phyloP scores from a whole-genome alignment of 768 basidiomycete species.

The Amanita molliuscula region DNA sequence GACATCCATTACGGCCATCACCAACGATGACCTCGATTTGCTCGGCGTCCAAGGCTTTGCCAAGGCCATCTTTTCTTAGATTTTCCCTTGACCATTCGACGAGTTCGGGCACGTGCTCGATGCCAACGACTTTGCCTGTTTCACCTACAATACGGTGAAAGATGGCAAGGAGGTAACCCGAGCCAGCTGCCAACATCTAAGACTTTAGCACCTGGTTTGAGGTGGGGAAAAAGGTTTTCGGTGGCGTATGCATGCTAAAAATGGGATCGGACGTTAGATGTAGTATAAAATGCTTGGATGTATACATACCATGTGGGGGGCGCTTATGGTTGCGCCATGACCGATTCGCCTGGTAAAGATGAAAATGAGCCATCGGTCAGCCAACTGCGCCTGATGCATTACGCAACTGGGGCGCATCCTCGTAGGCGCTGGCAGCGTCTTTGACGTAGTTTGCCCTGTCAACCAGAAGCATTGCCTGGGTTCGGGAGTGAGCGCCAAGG shows the following conservation, averaged over 20 bases:
- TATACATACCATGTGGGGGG: conserved; percentile 83
- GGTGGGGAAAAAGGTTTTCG: conserved; percentile 65
- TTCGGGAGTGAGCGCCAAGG: neutral
- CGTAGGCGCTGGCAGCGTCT: conserved; percentile 45
- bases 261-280: neutral
- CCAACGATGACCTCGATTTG: conserved; percentile 57
- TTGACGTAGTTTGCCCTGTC: conserved; percentile 64
- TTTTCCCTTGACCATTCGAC: conserved; percentile 64
- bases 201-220: conserved; percentile 61
- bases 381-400: neutral
- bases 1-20: conserved; percentile 68
- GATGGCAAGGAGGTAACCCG: conserved; percentile 79
- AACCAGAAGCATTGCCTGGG: conserved; percentile 57
- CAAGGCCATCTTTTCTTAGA: conserved; percentile 55
- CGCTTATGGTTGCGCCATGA: conserved; percentile 86
- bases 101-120: conserved; percentile 83
- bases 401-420: conserved; percentile 68
- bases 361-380: neutral
- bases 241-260: conserved; percentile 75
- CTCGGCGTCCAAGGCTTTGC: conserved; percentile 37
- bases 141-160: conserved; percentile 60
- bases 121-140: conserved; percentile 65
- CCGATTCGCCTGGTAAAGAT: conserved; percentile 50
- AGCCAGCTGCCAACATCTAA: conserved; percentile 89
- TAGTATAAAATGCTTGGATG: neutral